These are phyloP conservation scores for Diaporthe citrichinensis DNA, from an alignment of 2,329 filamentous ascomycete species.

Conservation along the genomic window DNA sequence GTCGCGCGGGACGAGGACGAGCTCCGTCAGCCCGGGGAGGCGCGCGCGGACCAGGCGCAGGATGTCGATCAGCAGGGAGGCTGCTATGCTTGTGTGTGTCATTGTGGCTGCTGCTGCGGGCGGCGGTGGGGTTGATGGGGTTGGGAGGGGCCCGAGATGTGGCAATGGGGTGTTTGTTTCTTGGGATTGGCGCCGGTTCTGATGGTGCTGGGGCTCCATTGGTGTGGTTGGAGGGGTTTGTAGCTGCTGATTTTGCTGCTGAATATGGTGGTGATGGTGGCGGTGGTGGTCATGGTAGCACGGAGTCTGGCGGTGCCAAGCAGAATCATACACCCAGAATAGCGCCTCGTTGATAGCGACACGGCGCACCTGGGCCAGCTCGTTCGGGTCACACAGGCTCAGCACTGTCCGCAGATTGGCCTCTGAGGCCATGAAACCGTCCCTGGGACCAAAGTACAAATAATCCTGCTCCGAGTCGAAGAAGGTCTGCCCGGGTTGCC, in stretches of 20 bases:
- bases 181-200: neutral
- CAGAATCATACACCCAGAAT: conserved; percentile 49
- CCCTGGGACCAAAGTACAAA: conserved; percentile 62
- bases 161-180: neutral
- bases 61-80: conserved; percentile 56
- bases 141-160: conserved; percentile 10
- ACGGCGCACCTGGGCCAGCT: conserved; percentile 57
- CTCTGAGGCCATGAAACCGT: conserved; percentile 61
- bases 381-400: conserved; percentile 56
- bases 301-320: conserved; percentile 19
- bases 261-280: neutral
- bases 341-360: conserved; percentile 62
- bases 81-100: conserved; percentile 51
- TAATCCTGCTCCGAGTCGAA: conserved; percentile 59
- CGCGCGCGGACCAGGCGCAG: conserved; percentile 55
- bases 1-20: conserved; percentile 60
- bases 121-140: conserved; percentile 49
- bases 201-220: neutral
- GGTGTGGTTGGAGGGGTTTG: conserved; percentile 16
- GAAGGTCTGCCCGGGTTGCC: conserved; percentile 57
- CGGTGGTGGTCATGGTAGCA: neutral
- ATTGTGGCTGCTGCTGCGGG: neutral
- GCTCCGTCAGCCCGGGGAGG: conserved; percentile 57
- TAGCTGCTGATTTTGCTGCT: conserved; percentile 5
- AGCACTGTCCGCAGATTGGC: conserved; percentile 62